Evolutionary conservation across 768 basidiomycete genomes (phyloP), one percentile per base, ranked within the genome.

Genomic region (Pulveroboletus sp.): DNA sequence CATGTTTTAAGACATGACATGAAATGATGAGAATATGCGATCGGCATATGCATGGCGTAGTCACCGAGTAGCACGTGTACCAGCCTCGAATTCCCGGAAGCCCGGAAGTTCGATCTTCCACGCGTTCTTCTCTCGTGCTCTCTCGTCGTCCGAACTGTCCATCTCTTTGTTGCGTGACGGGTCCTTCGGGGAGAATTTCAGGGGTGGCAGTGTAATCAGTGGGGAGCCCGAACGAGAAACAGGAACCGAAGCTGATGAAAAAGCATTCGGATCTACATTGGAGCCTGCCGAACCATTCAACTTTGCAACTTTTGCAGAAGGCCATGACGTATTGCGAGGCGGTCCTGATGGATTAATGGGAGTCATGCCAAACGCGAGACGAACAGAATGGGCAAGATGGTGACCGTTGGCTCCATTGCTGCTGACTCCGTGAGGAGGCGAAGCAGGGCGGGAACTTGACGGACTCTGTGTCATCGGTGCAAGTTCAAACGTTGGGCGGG

Each of bases 361-460:
- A 6, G 92, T 93, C 89, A 93, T 94, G 4, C 88, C 90, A 56
- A 96, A 96, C 41, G 92, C 93, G 27, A 85, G 75, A 32, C 89
- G 82, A 20, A 95, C 86, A 1, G 86, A 89, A 61, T 90, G 87
- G 5, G 88, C 89, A 31, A 94, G 78, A 61, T 88, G 82, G 51
- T 80, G 77, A 50, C 83, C 79, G 32, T 71, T 71, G 41, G 55
- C 34, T 32, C 61, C 65, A 45, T 61, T 66, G 61, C 46, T 65
- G 54, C 35, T 35, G 37, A 37, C 30, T 30, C 73, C 74, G 16
- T 73, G 71, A 43, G 74, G 67, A 5, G 85, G 84, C 0, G 82
- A 83, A 2, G 81, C 75, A 4, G 85, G 76, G 16, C 85, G 75
- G 8, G 85, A 85, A 55, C 72, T 78, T 3, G 77, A 69, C 2